Conservation (phyloP, 2,329 filamentous ascomycete genomes). For the Neopestalotiopsis clavispora region DNA sequence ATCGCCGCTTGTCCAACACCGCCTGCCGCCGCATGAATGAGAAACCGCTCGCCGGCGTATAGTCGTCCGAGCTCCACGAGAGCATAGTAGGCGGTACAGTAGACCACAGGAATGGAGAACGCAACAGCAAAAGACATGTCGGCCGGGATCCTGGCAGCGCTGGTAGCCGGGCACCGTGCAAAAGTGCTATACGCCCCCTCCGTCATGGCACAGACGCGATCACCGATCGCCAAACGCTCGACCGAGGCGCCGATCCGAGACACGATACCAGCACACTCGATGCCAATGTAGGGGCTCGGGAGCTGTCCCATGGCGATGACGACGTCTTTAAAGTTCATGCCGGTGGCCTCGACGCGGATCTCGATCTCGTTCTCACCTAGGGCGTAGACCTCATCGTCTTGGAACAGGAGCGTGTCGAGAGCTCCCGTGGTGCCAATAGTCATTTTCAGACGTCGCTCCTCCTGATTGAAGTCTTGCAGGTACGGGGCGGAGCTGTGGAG, state of each 20-base stretch:
- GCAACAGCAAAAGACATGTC: slow-evolving; percentile 28
- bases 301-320: slow-evolving; percentile 33
- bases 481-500: slow-evolving; percentile 26
- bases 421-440: slow-evolving; percentile 18
- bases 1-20: slow-evolving; percentile 19
- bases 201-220: slow-evolving; percentile 42
- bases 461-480: slow-evolving; percentile 23
- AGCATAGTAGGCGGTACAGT: slow-evolving; percentile 18
- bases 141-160: slow-evolving; percentile 32
- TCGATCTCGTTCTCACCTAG: slow-evolving; percentile 40
- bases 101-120: slow-evolving; percentile 19
- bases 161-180: slow-evolving; percentile 31
- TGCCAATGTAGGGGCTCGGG: slow-evolving; percentile 28
- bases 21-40: slow-evolving; percentile 18
- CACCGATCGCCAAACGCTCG: slow-evolving; percentile 30
- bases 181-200: slow-evolving; percentile 38
- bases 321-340: slow-evolving; percentile 35
- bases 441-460: slow-evolving; percentile 22
- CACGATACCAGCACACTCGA: slow-evolving; percentile 34
- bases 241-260: slow-evolving; percentile 30
- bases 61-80: slow-evolving; percentile 16
- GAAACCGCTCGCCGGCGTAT: slow-evolving; percentile 12
- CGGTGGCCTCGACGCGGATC: slow-evolving; percentile 33
- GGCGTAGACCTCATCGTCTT: slow-evolving; percentile 17
- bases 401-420: slow-evolving; percentile 25